Conservation (phyloP, 2,329 filamentous ascomycete species). For the Cladorrhinum sp. region DNA sequence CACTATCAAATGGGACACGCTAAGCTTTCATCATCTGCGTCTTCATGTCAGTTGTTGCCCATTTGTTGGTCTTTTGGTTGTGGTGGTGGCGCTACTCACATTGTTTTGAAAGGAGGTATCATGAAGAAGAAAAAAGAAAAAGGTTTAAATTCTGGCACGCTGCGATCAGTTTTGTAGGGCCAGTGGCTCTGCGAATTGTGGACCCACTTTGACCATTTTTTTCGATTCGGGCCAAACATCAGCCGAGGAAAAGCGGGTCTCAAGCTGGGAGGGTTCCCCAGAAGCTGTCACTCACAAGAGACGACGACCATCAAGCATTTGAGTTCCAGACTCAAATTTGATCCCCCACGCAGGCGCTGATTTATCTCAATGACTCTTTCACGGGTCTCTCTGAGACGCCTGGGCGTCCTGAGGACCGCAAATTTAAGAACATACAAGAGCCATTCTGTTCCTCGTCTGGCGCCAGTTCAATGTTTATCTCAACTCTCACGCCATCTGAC, state of each 20-base stretch:
- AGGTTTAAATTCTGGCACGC: constrained; percentile 31
- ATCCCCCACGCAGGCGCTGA: background rate
- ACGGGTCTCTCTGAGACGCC: constrained; percentile 20
- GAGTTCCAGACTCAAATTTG: background rate
- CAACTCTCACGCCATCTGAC: constrained; percentile 9
- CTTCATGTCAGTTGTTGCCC: constrained; percentile 18
- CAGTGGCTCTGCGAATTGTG: background rate
- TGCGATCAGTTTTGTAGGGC: constrained; percentile 29
- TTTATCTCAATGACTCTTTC: constrained; percentile 19
- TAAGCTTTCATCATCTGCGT: constrained; percentile 95
- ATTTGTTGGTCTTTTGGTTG: background rate
- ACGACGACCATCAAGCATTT: background rate
- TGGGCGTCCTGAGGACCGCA: constrained; percentile 12
- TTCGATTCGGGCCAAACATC: constrained; percentile 16
- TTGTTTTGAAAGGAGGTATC: constrained; percentile 96
- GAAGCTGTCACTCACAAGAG: background rate
- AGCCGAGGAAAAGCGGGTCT: constrained; percentile 14
- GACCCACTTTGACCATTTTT: constrained; percentile 16
- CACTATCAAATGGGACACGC: constrained; percentile 87
- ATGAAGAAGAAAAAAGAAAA: constrained; percentile 58
- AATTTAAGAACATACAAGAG: constrained; percentile 1
- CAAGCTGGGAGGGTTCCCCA: background rate
- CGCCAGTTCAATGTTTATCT: constrained; percentile 1
- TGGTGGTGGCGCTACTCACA: constrained; percentile 58
- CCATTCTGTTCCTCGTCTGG: constrained; percentile 1